Percentiles rank a stretch among this genome's conserved stretches.
Conservation (phyloP, 2,329 filamentous ascomycete genomes). For the Huntiella savannae region DNA sequence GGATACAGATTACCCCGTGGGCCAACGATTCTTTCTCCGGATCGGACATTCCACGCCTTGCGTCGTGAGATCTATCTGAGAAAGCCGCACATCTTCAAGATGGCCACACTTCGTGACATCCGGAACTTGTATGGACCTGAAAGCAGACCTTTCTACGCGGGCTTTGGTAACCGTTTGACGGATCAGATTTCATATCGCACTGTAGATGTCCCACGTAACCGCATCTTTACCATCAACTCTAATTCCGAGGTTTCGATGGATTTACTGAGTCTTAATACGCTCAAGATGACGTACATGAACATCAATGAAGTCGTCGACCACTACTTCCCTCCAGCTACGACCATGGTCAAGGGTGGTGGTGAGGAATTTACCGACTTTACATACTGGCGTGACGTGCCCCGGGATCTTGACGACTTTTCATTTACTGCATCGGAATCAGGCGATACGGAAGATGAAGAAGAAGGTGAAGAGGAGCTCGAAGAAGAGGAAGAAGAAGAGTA, state of each 20-base stretch:
- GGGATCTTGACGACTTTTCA: conserved; percentile 76
- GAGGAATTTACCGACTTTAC: conserved; percentile 95
- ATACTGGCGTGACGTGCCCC: conserved; percentile 76
- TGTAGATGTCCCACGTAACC: conserved; percentile 81
- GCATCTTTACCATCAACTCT: conserved; percentile 97
- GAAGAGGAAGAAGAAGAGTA: conserved; percentile 29
- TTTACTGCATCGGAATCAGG: conserved; percentile 47
- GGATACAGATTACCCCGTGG: conserved; percentile 71
- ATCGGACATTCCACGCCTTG: conserved; percentile 83
- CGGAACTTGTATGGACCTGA: conserved; percentile 65
- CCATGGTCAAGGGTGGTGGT: conserved; percentile 71
- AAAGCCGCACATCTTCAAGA: conserved; percentile 98
- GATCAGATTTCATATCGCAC: conserved; percentile 92
- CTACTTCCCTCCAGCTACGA: conserved; percentile 84
- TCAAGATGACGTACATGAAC: conserved; percentile 90
- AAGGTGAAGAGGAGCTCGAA: conserved; percentile 30
- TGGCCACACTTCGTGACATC: conserved; percentile 93
- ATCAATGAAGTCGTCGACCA: conserved; percentile 97
- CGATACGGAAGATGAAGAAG: conserved; percentile 35
- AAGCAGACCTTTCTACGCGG: conserved; percentile 79
- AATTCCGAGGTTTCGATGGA: conserved; percentile 91
- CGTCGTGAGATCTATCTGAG: conserved; percentile 83
- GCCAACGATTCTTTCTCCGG: conserved; percentile 85
- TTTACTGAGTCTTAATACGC: conserved; percentile 73
- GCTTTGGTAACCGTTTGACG: conserved; percentile 89